Evolutionary conservation across 176 grass and related monocot species (phyloP).

Genomic region (Raddia distichophylla): DNA sequence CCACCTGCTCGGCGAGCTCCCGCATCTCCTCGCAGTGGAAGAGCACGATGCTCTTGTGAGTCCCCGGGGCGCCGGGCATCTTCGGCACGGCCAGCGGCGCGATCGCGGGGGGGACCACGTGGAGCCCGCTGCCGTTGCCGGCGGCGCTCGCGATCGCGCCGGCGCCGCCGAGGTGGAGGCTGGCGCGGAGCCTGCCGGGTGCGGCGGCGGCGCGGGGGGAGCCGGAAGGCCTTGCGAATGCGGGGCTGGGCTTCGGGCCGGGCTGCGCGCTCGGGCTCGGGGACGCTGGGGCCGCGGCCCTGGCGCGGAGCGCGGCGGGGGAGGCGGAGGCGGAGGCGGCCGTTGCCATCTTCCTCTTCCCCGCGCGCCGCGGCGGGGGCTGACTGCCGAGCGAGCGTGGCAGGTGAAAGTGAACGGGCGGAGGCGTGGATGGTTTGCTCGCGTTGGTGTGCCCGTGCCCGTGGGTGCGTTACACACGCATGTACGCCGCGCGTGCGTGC

Average conservation of each 20-base stretch:
- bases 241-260: slow-evolving; percentile 9
- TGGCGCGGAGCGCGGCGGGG: slow-evolving; percentile 41
- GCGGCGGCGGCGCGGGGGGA: slow-evolving; percentile 9
- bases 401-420: background rate
- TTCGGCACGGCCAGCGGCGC: slow-evolving; percentile 49
- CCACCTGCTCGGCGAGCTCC: slow-evolving; percentile 73
- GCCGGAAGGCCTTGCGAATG: slow-evolving; percentile 44
- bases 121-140: slow-evolving; percentile 45
- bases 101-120: slow-evolving; percentile 48
- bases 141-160: background rate
- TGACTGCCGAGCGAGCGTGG: background rate
- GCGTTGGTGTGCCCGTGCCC: background rate
- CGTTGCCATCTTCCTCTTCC: slow-evolving; percentile 53
- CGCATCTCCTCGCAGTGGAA: slow-evolving; percentile 97
- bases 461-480: background rate
- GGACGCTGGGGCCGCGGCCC: background rate
- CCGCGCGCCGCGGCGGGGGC: background rate
- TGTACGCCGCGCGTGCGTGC: background rate
- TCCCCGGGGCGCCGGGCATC: slow-evolving; percentile 32
- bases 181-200: slow-evolving; percentile 43
- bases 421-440: background rate
- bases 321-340: slow-evolving; percentile 54
- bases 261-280: slow-evolving; percentile 17
- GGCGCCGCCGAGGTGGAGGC: slow-evolving; percentile 57
- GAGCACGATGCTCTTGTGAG: slow-evolving; percentile 73